These are phyloP conservation scores for Sporothrix phasma DNA, from an alignment of 2,329 filamentous ascomycete genomes.

Conservation along the genomic window DNA sequence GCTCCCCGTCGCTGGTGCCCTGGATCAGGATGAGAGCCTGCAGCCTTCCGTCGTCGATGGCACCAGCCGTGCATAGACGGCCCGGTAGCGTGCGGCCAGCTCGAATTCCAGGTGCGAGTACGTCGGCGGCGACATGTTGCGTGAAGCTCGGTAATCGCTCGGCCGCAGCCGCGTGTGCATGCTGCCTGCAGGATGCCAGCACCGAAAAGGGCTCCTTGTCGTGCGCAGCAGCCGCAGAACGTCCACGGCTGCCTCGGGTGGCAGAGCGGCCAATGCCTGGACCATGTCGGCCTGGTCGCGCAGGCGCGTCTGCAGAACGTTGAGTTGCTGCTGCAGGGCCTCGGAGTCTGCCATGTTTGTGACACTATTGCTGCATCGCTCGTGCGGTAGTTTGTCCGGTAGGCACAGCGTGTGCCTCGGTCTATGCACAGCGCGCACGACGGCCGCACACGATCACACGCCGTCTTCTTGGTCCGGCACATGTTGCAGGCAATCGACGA, in stretches of 20 bases:
- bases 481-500: conserved; percentile 13
- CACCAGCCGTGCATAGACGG: background rate
- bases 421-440: conserved; percentile 12
- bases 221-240: background rate
- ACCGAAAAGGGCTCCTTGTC: background rate
- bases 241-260: background rate
- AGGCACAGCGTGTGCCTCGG: conserved; percentile 2
- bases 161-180: background rate
- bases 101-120: background rate
- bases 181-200: background rate
- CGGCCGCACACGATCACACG: conserved; percentile 8
- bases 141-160: background rate
- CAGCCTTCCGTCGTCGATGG: background rate
- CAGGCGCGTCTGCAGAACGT: background rate
- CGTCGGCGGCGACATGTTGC: background rate
- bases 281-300: background rate
- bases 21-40: background rate
- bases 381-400: conserved; percentile 10
- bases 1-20: background rate
- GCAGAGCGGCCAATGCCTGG: background rate
- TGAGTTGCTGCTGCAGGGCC: background rate
- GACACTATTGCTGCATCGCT: background rate
- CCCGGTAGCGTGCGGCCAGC: background rate
- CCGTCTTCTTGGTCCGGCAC: conserved; percentile 14
- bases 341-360: background rate